These are phyloP conservation scores for Poteriospumella lacustris DNA, from an alignment of 108 stramenopile species.

Conservation along the genomic window DNA sequence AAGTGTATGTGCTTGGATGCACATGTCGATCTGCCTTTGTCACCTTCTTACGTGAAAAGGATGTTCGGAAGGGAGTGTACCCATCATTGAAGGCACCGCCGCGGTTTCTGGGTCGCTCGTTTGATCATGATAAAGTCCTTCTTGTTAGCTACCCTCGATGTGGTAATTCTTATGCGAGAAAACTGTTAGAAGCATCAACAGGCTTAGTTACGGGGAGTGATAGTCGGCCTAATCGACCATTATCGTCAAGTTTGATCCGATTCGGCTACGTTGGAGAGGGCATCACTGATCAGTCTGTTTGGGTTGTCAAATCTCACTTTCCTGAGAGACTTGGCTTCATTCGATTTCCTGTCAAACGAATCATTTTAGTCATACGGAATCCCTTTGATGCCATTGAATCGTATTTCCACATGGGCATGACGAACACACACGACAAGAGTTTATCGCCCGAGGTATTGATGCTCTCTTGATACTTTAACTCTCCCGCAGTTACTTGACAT, in stretches of 20 bases:
- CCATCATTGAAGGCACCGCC: no score
- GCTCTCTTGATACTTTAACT: no score
- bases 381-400: constrained; percentile 95
- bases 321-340: constrained; percentile 79
- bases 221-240: constrained; percentile 68
- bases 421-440: constrained; percentile 80
- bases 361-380: constrained; percentile 82
- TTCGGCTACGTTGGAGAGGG: constrained; percentile 52
- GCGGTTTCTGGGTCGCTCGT: constrained; percentile 1
- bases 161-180: constrained; percentile 75
- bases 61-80: neutral
- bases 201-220: constrained; percentile 83
- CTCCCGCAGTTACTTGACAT: no score
- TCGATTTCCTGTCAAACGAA: constrained; percentile 55
- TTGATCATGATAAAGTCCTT: constrained; percentile 20
- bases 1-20: neutral
- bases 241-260: constrained; percentile 39
- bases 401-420: constrained; percentile 85
- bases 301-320: constrained; percentile 89
- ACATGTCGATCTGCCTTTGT: constrained; percentile 2
- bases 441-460: neutral
- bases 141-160: constrained; percentile 79
- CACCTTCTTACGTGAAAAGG: neutral
- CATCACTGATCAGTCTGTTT: constrained; percentile 64
- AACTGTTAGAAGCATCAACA: constrained; percentile 66